A percentile compares a stretch with the other conserved stretches of the same genome.
Conservation (phyloP, 495 filamentous ascomycete species). For the Ascodesmis nigricans region DNA sequence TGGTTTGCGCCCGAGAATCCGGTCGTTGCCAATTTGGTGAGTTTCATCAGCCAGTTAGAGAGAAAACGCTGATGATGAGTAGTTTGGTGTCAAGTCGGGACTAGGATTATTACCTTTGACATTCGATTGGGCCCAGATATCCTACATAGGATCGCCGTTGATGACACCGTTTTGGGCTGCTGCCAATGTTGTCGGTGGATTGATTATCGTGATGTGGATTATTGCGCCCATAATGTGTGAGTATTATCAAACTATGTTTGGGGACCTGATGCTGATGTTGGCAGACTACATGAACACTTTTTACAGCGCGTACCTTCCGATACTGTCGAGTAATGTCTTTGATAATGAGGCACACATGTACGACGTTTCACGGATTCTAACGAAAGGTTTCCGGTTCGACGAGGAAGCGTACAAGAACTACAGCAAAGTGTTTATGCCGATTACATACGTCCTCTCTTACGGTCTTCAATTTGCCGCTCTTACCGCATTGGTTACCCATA, state of each 20-base stretch:
- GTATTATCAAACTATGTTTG: constrained; percentile 17
- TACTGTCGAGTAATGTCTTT: constrained; percentile 52
- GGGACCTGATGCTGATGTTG: not conserved
- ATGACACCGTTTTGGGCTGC: constrained; percentile 84
- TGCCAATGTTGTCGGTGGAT: constrained; percentile 64
- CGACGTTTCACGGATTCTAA: constrained; percentile 53
- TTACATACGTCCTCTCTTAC: constrained; percentile 60
- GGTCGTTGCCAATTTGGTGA: constrained; percentile 47
- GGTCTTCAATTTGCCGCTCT: constrained; percentile 62
- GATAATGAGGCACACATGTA: constrained; percentile 61
- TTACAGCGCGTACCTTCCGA: constrained; percentile 61
- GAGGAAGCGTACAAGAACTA: constrained; percentile 46
- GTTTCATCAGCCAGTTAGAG: not conserved
- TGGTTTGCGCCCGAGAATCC: constrained; percentile 71
- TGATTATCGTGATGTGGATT: constrained; percentile 77
- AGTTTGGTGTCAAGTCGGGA: constrained; percentile 65
- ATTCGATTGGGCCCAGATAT: constrained; percentile 86
- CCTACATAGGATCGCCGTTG: constrained; percentile 72
- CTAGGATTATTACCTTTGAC: constrained; percentile 71
- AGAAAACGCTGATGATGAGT: not conserved
- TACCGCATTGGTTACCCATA: constrained; percentile 48
- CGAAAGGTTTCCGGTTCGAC: constrained; percentile 48
- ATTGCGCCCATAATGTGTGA: constrained; percentile 52
- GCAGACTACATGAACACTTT: constrained; percentile 50
- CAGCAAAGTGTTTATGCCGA: constrained; percentile 58